A percentile compares a stretch with the other conserved stretches of the same genome.
Conservation (phyloP, 768 basidiomycete genomes). For the Nidularia pulvinata region DNA sequence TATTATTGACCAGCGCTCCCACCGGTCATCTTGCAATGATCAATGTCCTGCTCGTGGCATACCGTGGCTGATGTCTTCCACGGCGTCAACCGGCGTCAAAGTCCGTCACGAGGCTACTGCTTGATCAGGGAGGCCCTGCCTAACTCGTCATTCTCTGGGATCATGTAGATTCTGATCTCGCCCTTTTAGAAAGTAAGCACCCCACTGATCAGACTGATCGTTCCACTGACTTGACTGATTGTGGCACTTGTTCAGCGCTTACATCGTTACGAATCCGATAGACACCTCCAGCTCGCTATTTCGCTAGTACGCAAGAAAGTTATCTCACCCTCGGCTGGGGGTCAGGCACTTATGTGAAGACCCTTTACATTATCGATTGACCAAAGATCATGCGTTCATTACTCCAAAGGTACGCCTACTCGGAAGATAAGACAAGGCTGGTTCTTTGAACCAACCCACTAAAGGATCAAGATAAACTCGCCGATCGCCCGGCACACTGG, state of each 20-base stretch:
- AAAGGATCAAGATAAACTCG: conserved; percentile 29
- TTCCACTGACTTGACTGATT: conserved; percentile 27
- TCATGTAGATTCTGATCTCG: conserved; percentile 25
- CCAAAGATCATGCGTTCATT: conserved; percentile 2
- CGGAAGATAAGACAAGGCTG: not conserved
- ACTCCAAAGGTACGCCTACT: not conserved
- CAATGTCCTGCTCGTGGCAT: not conserved
- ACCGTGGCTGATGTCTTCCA: conserved; percentile 15
- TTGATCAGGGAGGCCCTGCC: conserved; percentile 26
- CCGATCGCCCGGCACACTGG: conserved; percentile 34
- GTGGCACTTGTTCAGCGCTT: conserved; percentile 29
- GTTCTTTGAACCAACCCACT: not conserved
- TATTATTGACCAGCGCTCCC: conserved; percentile 11
- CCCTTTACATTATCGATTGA: no score
- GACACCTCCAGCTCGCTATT: not conserved
- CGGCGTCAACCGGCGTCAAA: conserved; percentile 18
- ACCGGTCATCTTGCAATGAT: conserved; percentile 10
- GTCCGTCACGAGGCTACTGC: conserved; percentile 20
- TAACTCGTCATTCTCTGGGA: conserved; percentile 14
- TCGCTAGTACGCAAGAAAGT: no score
- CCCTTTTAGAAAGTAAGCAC: conserved; percentile 16
- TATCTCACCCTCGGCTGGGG: no score
- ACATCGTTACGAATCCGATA: conserved; percentile 4
- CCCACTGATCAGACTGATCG: conserved; percentile 4
- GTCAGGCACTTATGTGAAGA: no score